Base-by-base conservation (phyloP, 306 rosid genomes). In the Cicer chorassanicum region DNA sequence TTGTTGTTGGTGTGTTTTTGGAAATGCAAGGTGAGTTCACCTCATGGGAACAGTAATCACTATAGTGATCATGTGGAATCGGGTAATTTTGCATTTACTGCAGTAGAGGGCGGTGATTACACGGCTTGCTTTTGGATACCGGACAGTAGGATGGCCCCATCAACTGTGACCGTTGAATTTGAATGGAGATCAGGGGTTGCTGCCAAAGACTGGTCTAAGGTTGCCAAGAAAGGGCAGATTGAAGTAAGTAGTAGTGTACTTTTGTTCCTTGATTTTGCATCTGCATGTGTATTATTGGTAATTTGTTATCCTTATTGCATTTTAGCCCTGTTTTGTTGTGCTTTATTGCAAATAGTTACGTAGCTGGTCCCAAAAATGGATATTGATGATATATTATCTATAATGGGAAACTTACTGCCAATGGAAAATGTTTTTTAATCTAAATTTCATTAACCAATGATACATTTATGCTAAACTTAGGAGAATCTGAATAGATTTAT, bases 101-200 rank as follows among this genome's bases (percentile, higher is more conserved):
- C 90, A 29, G 65, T 86, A 15, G 99, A 91, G 80, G 48, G 78
- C 0, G 99, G 99, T 40, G 97, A 91, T 76, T 86, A 94, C 66
- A 41, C 82, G 0, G 70, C 93, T 50, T 94, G 99, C 87, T 94
- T 94, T 82, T 87, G 84, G 91, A 86, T 84, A 9, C 78, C 82
- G 0, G 92, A 83, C 9, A 85, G 74, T 73, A 84, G 70, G 81
- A 85, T 83, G 36, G 72, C 49, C 54, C 61, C 80, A 1, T 7
- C 57, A 3, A 70, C 42, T 1, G 84, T 92, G 75, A 78, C 86
- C 0, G 9, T 94, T 68, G 97, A 94, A 39, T 85, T 94, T 57
- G 99, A 94, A 6, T 94, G 97, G 96, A 90, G 80, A 80, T 87
- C 92, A 54, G 97, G 97, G 40, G 82, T 94, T 84, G 90, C 95